Conservation (phyloP, 352 stramenopile species). For the Phytophthora foliorum region DNA sequence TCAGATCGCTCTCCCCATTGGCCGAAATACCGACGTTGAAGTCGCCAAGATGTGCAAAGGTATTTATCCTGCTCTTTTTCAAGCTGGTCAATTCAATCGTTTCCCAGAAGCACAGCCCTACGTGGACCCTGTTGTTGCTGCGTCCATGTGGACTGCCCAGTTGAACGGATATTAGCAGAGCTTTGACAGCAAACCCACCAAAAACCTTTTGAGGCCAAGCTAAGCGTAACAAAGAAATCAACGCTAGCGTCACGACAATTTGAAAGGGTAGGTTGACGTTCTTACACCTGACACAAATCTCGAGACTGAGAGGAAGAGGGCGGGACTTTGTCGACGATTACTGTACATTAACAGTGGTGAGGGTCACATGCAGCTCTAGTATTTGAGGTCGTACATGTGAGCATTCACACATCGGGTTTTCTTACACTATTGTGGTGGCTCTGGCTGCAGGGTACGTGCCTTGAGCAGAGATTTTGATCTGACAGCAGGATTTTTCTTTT, state of each 20-base stretch:
- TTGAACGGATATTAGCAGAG: too few relatives aligned
- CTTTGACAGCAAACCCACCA: conserved; percentile 21
- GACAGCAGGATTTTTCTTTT: conserved; percentile 47
- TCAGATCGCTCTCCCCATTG: background rate
- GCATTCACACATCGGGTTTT: too few relatives aligned
- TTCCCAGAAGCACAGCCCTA: too few relatives aligned
- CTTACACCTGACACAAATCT: conserved; percentile 27
- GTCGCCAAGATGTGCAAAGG: conserved; percentile 4
- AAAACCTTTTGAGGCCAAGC: background rate
- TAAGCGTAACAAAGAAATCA: conserved; percentile 39
- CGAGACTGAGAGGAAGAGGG: conserved; percentile 52
- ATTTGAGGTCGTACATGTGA: background rate
- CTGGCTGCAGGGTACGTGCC: conserved; percentile 16
- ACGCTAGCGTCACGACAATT: conserved; percentile 43
- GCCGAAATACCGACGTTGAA: conserved; percentile 12
- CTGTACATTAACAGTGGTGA: conserved; percentile 41
- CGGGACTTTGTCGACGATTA: conserved; percentile 55
- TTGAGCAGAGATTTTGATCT: conserved; percentile 32
- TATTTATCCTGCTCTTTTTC: conserved; percentile 10
- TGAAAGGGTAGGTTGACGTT: conserved; percentile 51
- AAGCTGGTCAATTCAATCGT: background rate
- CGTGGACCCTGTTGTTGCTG: too few relatives aligned
- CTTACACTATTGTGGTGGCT: conserved; percentile 12
- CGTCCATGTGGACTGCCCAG: too few relatives aligned
- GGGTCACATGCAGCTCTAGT: background rate